Evolutionary conservation across 2,329 filamentous ascomycete genomes (phyloP), one percentile per base, ranked within the genome.

Genomic region (Lachnellula willkommii): DNA sequence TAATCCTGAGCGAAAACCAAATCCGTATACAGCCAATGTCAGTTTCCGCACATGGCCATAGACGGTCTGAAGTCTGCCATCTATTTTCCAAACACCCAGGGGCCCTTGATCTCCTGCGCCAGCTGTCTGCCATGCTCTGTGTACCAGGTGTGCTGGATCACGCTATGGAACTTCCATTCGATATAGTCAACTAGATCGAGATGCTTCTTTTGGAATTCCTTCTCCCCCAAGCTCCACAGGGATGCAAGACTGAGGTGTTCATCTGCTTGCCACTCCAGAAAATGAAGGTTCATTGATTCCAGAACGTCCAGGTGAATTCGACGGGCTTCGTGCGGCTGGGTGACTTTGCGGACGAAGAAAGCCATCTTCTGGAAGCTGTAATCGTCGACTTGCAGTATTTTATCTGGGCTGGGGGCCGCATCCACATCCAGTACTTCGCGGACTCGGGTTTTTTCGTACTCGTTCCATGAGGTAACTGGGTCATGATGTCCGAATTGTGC

Each of bases 401-500:
- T 20, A 4, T 9, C 5, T 12, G 42, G 20, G n/a, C 4, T 17
- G 20, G 20, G 7, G 11, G 42, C 11, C 11, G 42, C 8, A 40
- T 40, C 8, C 15, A n/a, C 37, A 45, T 17, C 8, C 28, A 32
- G 28, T 32, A 32, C 28, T 11, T 20, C 1, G 11, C 42, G 6
- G 11, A 26, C 20, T 45, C 42, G n/a, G 20, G 5, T 17, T 15
- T 45, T 11, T 11, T 45, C 11, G 42, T 22, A 45, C 11, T 24
- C n/a, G 4, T 17, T n/a, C 43, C 51, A 53, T 28, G 5, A 4
- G 5, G 17, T 17, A 5, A 54, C 46, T 6, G 53, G 37, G 15
- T 50, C 53, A 11, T 43, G 9, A 26, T 54, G 46, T 14, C 53
- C 53, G 6, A 50, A 50, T 22, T 54, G 53, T 6, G 53, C 53